A percentile compares a stretch with the other conserved stretches of the same genome.
Evolutionary conservation across 164 flowering plant genomes (phyloP).

Genomic region (Chimonanthus salicifolius): DNA sequence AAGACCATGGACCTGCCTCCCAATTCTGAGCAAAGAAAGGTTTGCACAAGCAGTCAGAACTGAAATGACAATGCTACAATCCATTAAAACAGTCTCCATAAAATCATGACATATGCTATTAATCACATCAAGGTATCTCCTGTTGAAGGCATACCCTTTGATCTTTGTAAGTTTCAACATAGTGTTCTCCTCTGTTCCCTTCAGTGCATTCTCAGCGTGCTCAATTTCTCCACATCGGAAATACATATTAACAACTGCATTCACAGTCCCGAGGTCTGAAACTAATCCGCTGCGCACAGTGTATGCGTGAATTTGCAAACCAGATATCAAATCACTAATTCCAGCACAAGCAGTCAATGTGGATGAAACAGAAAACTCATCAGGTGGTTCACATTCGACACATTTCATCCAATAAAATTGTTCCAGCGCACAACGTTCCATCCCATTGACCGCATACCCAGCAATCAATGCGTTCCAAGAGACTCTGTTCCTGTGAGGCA

Average conservation of each 20-base stretch:
- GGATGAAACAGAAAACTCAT: constrained; percentile 25
- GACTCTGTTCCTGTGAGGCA: constrained; percentile 25
- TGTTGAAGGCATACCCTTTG: constrained; percentile 31
- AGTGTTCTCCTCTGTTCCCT: constrained; percentile 11
- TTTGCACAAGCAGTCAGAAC: constrained; percentile 27
- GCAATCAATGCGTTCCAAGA: constrained; percentile 40
- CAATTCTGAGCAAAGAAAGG: constrained; percentile 27
- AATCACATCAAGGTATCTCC: constrained; percentile 21
- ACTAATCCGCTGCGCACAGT: constrained; percentile 23
- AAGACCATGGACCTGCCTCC: constrained; percentile 35
- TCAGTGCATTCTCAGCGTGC: constrained; percentile 22
- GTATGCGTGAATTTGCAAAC: constrained; percentile 29
- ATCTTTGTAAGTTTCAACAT: constrained; percentile 21
- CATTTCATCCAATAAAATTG: constrained; percentile 32
- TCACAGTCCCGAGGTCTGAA: constrained; percentile 10
- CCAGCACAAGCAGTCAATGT: constrained; percentile 24
- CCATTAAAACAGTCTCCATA: constrained; percentile 12
- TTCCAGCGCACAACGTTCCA: constrained; percentile 24
- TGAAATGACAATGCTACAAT: constrained; percentile 20
- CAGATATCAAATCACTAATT: constrained; percentile 17
- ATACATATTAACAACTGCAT: constrained; percentile 31
- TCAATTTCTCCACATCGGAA: constrained; percentile 27
- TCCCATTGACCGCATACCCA: constrained; percentile 20
- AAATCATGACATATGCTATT: constrained; percentile 9
- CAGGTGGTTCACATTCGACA: constrained; percentile 16